Base-by-base conservation (phyloP, 768 basidiomycete species). In the Termitomyces sp. region DNA sequence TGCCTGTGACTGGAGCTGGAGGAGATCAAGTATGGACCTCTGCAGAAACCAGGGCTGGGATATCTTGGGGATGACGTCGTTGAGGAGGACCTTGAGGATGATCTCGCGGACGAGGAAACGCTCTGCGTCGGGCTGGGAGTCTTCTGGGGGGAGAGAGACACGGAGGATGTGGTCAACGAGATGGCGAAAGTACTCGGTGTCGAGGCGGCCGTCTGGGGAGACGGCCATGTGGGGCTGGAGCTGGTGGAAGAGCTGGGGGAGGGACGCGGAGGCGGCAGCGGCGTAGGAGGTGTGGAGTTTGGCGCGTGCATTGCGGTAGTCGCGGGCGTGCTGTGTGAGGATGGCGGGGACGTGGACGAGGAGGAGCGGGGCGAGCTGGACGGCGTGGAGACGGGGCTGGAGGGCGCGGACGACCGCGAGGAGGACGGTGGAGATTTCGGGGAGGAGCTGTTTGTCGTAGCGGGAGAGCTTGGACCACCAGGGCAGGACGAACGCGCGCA, bases 31-130 rank as follows among this genome's bases (percentile, higher is more conserved):
- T 12, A 89, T 76, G 3, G 81, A 67, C 66, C 79, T 85, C 59
- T 93, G 86, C 49, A 96, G 82, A 70, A 97, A 98, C 94, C 95
- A 98, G 0, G 91, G 89, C 69, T 97, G 89, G 6, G 85, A 82
- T 53, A 96, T 70, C 64, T 83, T 86, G 33, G 87, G 86, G 28
- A 89, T 67, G 28, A 89, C 72, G 62, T 87, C 85, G 50, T 81
- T 80, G 61, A 94, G 74, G 6, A 98, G 74, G 26, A 91, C 78
- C 64, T 90, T 89, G 67, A 93, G 82, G 33, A 96, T 66, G 41
- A 97, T 76, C 74, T 98, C 96, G 58, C 93, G 85, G 44, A 91
- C 74, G 59, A 98, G 89, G 61, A 82, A 79, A n/a, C 92, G 82
- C 74, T 97, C 91, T 0, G 85, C 71, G 52, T 91, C 86, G 18